Evolutionary conservation across 148 eudicot genomes (phyloP).

Genomic region (Simmondsia chinensis): DNA sequence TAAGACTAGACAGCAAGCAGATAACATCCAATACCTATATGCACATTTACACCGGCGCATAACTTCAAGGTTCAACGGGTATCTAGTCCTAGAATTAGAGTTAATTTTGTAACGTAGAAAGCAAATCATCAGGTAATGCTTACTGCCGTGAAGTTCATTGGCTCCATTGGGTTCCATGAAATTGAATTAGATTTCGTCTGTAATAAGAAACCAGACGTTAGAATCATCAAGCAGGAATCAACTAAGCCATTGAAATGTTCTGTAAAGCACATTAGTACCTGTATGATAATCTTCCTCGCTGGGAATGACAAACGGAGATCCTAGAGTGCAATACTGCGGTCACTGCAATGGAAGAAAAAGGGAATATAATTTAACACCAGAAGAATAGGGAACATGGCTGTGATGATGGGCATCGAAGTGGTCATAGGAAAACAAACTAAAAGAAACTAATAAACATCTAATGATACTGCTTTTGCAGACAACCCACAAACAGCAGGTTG

Average conservation of each 20-base stretch:
- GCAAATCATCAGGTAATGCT: slow-evolving; percentile 14
- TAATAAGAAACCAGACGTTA: slow-evolving; percentile 11
- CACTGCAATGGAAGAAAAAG: slow-evolving; percentile 43
- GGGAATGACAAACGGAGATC: slow-evolving; percentile 84
- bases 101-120: neutral
- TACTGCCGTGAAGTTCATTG: slow-evolving; percentile 96
- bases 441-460: too few relatives aligned
- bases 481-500: too few relatives aligned
- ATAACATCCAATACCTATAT: too few relatives aligned
- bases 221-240: neutral
- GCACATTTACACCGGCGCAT: neutral
- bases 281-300: slow-evolving; percentile 75
- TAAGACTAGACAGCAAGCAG: too few relatives aligned
- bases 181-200: slow-evolving; percentile 91
- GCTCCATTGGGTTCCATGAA: slow-evolving; percentile 96
- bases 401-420: too few relatives aligned
- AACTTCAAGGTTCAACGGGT: neutral
- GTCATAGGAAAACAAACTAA: too few relatives aligned
- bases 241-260: neutral
- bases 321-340: slow-evolving; percentile 85
- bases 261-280: slow-evolving; percentile 30
- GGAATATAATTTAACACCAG: neutral
- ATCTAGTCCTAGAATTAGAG: neutral
- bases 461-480: too few relatives aligned
- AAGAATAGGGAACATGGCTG: too few relatives aligned